These are phyloP conservation scores for Wickerhamiella azyma DNA, from an alignment of 805 yeast genomes.

Conservation along the genomic window DNA sequence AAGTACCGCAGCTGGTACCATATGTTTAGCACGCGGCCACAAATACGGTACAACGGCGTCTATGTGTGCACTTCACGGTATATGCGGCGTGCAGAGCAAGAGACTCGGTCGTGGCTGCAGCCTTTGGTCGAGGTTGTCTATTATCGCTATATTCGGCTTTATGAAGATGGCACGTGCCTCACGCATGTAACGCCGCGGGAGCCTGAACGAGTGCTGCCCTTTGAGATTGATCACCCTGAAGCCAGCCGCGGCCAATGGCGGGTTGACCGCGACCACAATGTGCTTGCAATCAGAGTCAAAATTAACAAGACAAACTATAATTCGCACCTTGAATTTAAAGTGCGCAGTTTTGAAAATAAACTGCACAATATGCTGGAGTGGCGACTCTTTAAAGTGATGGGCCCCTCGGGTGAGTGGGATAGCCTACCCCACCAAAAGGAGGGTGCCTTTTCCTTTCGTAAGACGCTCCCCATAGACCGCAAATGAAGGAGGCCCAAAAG, in stretches of 20 bases:
- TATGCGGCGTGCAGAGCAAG: slow-evolving; percentile 66
- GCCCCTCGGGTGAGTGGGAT: not conserved
- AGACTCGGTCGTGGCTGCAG: slow-evolving; percentile 41
- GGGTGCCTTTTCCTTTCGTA: not conserved
- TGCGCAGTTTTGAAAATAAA: slow-evolving; percentile 42
- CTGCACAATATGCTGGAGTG: slow-evolving; percentile 60
- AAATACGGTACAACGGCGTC: slow-evolving; percentile 65
- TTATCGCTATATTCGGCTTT: slow-evolving; percentile 73
- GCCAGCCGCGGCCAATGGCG: slow-evolving; percentile 31
- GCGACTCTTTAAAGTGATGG: slow-evolving; percentile 22
- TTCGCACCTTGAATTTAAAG: slow-evolving; percentile 45
- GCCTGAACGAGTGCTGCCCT: slow-evolving; percentile 54
- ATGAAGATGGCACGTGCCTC: slow-evolving; percentile 60
- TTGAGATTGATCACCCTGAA: slow-evolving; percentile 28
- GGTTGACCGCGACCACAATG: slow-evolving; percentile 42
- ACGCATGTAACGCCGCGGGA: slow-evolving; percentile 58
- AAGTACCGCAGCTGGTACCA: slow-evolving; percentile 27
- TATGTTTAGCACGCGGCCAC: slow-evolving; percentile 57
- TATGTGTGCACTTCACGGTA: slow-evolving; percentile 79
- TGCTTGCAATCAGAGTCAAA: slow-evolving; percentile 36
- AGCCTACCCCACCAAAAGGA: not conserved
- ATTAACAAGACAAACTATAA: slow-evolving; percentile 49
- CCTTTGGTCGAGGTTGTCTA: slow-evolving; percentile 80
- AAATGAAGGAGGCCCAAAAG: slow-evolving; percentile 3
- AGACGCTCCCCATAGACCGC: not conserved